A percentile compares a stretch with the other conserved stretches of the same genome.
Evolutionary conservation across 2,329 filamentous ascomycete genomes (phyloP).

Genomic region (Cyphellophora attinorum): DNA sequence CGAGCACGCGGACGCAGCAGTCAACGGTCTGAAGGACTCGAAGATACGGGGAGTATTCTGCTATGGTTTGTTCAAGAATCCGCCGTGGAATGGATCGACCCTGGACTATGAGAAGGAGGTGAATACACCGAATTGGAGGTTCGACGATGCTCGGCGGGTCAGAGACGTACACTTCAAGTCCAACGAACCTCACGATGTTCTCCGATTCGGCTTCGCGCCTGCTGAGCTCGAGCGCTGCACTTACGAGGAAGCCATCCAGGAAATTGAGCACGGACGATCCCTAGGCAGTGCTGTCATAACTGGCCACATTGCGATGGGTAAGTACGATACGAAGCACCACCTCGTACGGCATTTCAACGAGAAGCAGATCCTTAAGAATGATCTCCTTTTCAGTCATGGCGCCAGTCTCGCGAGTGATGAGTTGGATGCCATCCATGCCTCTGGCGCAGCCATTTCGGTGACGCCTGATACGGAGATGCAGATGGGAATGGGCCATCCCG

Average conservation of each 20-base stretch:
- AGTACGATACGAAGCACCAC: constrained; percentile 4
- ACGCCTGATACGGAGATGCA: constrained; percentile 24
- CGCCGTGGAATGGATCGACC: too few species aligned
- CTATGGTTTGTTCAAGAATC: constrained; percentile 12
- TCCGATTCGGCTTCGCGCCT: constrained; percentile 9
- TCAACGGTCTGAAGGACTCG: constrained; percentile 19
- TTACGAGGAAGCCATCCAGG: constrained; percentile 4
- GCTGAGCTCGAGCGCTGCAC: constrained; percentile 4
- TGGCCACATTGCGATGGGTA: constrained; percentile 5
- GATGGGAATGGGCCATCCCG: constrained; percentile 22
- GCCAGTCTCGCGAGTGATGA: constrained; percentile 9
- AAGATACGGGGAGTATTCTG: constrained; percentile 21
- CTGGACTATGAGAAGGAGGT: too few species aligned
- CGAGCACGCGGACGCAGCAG: constrained; percentile 19
- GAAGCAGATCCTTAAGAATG: constrained; percentile 5
- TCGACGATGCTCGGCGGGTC: constrained; percentile 4
- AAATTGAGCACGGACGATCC: constrained; percentile 6
- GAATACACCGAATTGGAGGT: constrained; percentile 5
- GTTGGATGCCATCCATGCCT: constrained; percentile 11
- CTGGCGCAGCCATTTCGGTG: constrained; percentile 16
- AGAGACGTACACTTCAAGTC: neutral
- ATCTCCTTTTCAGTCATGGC: constrained; percentile 8
- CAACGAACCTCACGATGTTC: constrained; percentile 3
- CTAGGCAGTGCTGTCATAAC: constrained; percentile 6
- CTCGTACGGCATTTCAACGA: constrained; percentile 8